Evolutionary conservation across 305 asterid genomes (phyloP), one percentile per base, ranked within the genome.

Genomic region (Fraxinus xanthoxyloides): DNA sequence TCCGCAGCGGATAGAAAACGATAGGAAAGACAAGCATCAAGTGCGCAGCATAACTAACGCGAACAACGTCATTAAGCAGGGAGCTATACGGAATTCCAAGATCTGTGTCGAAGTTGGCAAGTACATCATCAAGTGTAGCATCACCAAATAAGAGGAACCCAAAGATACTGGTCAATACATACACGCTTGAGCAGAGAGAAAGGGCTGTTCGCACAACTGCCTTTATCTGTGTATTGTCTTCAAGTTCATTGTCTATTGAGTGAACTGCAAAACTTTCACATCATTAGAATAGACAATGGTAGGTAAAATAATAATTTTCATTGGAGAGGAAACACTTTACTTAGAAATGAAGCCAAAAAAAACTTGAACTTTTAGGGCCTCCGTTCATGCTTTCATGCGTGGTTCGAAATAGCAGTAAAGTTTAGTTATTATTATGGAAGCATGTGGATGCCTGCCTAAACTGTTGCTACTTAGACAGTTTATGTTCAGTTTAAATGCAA

Each of bases 11-110:
- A 82, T 46, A 92, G 87, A 97, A 97, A 74, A 97, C 95, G 46
- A 97, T 92, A 34, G 99, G 99, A 88, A 97, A 97, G 77, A 97
- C 99, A 10, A 97, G 99, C 99, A 97, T 97, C 89, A 97, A 67
- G 85, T 97, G 99, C 23, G 96, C 97, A 4, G 97, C 98, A 84
- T 97, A 97, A 93, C 99, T 97, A 76, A 97, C 93, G n/a, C 99
- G 98, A 79, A 97, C 96, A 32, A 87, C 90, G 72, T 97, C 99
- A 79, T 94, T 97, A 54, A 97, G 92, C 82, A 94, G 67, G 38
- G 93, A 90, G 65, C 99, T 93, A 65, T 90, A 92, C 10, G 99
- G 98, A 67, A 97, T 93, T 79, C 97, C 97, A 30, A 97, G 98
- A 86, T 94, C 92, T 8, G 96, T 82, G 51, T 97, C 94, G 84